Evolutionary conservation across 768 basidiomycete genomes (phyloP).

Genomic region (Lenzites betulinus): DNA sequence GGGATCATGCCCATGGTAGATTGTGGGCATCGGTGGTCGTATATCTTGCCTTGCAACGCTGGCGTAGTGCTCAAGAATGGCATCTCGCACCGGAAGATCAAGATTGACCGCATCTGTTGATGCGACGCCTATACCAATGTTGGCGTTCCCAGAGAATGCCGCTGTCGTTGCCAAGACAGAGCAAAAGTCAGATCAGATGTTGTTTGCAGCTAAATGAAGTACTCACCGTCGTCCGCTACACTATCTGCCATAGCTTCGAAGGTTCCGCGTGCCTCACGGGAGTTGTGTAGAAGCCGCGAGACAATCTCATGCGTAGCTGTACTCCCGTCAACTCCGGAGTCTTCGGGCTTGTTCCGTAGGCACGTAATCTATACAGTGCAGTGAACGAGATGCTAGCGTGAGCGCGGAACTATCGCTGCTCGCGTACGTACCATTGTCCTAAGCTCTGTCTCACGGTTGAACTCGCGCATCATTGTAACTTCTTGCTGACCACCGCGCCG

Average conservation of each 20-base stretch:
- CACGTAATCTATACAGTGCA: too few relatives aligned
- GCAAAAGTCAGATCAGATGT: too few relatives aligned
- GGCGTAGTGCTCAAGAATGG: neutral
- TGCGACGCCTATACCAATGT: too few relatives aligned
- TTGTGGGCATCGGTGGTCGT: neutral
- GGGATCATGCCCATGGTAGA: neutral
- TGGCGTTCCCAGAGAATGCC: too few relatives aligned
- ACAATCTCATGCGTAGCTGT: neutral
- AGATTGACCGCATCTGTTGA: too few relatives aligned
- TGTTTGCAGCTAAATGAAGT: too few relatives aligned
- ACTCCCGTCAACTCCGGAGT: too few relatives aligned
- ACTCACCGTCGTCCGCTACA: neutral
- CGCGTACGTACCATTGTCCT: conserved; percentile 20
- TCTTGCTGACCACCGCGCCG: conserved; percentile 33
- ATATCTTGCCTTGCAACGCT: neutral
- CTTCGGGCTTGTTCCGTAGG: too few relatives aligned
- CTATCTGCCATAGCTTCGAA: neutral
- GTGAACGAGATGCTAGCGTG: too few relatives aligned
- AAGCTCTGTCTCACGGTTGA: conserved; percentile 17
- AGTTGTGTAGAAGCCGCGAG: neutral
- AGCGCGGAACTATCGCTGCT: too few relatives aligned
- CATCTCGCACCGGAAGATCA: too few relatives aligned
- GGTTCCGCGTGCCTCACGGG: neutral
- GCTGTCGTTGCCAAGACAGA: too few relatives aligned
- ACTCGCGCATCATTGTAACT: conserved; percentile 35